These are phyloP conservation scores for Pichia sp. DNA, from an alignment of 1,139 yeast genomes.

Conservation along the genomic window DNA sequence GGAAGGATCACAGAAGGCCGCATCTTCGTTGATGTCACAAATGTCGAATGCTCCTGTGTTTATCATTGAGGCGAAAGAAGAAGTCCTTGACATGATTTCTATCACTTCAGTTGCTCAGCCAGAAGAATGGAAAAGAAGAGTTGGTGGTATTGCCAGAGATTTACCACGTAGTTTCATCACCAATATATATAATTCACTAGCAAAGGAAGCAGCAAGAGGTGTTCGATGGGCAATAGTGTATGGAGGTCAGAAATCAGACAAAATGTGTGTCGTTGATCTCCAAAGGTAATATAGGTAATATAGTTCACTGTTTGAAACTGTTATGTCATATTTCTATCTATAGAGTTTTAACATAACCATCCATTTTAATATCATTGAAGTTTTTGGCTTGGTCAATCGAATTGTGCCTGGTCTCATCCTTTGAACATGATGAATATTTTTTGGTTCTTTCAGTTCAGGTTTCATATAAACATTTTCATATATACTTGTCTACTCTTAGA, in stretches of 20 bases:
- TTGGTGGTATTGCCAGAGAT: conserved; percentile 60
- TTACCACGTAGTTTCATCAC: conserved; percentile 71
- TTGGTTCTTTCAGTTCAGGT: too few relatives aligned
- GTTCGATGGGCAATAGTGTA: conserved; percentile 65
- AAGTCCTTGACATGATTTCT: conserved; percentile 72
- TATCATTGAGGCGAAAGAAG: conserved; percentile 74
- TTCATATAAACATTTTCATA: too few relatives aligned
- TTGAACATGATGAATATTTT: too few relatives aligned
- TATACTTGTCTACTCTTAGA: too few relatives aligned
- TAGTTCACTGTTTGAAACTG: background rate
- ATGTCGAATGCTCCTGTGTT: conserved; percentile 62
- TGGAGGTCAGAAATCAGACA: conserved; percentile 69
- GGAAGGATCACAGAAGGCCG: conserved; percentile 58
- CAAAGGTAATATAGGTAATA: conserved; percentile 33
- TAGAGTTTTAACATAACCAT: too few relatives aligned
- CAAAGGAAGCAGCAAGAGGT: conserved; percentile 67
- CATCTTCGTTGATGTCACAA: conserved; percentile 44
- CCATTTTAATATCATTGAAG: too few relatives aligned
- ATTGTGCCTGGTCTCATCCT: too few relatives aligned
- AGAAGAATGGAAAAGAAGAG: conserved; percentile 86
- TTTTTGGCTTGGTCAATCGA: too few relatives aligned
- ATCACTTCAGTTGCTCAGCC: conserved; percentile 66
- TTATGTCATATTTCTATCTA: too few relatives aligned
- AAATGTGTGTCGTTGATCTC: conserved; percentile 60
- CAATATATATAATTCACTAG: conserved; percentile 60